Base-by-base conservation (phyloP, 768 basidiomycete genomes). In the Lyophyllum atratum region DNA sequence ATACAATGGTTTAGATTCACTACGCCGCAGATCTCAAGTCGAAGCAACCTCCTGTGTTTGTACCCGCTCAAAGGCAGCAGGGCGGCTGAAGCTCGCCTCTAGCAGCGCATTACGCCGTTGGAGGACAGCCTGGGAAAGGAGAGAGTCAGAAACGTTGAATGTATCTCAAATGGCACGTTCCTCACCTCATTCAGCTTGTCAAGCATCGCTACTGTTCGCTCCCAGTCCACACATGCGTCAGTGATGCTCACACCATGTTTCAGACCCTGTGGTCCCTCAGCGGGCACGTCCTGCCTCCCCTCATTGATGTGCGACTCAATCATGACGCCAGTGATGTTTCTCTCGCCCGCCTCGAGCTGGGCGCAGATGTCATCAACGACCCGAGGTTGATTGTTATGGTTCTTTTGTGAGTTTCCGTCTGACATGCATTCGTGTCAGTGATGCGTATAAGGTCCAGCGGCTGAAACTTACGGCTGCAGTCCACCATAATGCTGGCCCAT, bases 351-450 rank as follows among this genome's bases (percentile, higher is more conserved):
- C 6, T 70, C 73, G 52, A 98, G 83, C 73, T 98, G 96, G 2
- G 71, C 74, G 71, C 85, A 86, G 66, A 93, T 82, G 70, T 82
- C 73, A 61, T 84, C 81, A 55, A 92, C 67, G 42, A 93, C 92
- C 63, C 85, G 85, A 17, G 94, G 87, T 72, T 97, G 95, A 74
- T 95, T 96, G 67, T 84, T 83, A 77, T 96, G 91, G 73, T 97
- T 88, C 78, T 98, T 98, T 58, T 87, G 85, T 33, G 95, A 97
- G 80, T 99, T 99, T 28, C 96, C 96, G 67, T 98, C 94, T 89
- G 61, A 39, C 8, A 51, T 46, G 8, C 22, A 31, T 17, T 43
- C 28, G 55, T 19, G n/a, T 28, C 42, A 26, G 26, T 49, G 45
- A 56, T 52, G 29, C 24, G 14, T 42, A 61, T 24, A 29, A 22